phyloP scores from a whole-genome alignment of 192 early-diverging fungal genomes.

The Backusella circina region DNA sequence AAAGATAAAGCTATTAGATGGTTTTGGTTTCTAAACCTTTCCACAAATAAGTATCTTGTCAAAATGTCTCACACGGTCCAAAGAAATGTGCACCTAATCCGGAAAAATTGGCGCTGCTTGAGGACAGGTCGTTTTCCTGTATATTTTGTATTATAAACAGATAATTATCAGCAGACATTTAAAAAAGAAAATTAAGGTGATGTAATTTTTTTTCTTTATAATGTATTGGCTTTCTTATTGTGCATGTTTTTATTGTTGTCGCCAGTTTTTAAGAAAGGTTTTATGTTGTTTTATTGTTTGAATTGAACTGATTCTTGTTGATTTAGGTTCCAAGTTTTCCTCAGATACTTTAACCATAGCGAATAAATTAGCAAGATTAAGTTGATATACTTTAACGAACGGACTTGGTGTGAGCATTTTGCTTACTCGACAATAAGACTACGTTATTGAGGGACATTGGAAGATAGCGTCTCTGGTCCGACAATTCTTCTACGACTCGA shows the following conservation, averaged over 20 bases:
- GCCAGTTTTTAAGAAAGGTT: not conserved
- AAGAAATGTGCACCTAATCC: no score
- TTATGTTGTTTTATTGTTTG: not conserved
- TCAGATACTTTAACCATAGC: not conserved
- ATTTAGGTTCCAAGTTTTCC: not conserved
- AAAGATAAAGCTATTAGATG: no score
- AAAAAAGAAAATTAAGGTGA: no score
- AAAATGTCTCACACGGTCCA: no score
- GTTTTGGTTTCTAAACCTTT: no score
- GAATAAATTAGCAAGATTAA: not conserved
- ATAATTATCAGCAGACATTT: no score
- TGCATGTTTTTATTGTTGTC: no score
- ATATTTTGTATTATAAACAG: no score
- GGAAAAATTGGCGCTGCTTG: no score
- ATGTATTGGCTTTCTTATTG: no score
- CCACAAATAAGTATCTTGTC: no score
- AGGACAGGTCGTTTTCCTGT: no score
- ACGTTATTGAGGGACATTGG: not conserved
- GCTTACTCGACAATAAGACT: constrained; percentile 9
- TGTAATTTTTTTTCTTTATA: not conserved
- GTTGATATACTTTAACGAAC: constrained; percentile 4
- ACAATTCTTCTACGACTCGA: not conserved
- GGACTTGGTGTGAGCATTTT: constrained; percentile 1
- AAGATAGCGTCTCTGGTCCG: not conserved
- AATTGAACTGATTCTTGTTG: not conserved